Base-by-base conservation (phyloP, 257 asterid genomes). In the Solanum corneliomulleri region DNA sequence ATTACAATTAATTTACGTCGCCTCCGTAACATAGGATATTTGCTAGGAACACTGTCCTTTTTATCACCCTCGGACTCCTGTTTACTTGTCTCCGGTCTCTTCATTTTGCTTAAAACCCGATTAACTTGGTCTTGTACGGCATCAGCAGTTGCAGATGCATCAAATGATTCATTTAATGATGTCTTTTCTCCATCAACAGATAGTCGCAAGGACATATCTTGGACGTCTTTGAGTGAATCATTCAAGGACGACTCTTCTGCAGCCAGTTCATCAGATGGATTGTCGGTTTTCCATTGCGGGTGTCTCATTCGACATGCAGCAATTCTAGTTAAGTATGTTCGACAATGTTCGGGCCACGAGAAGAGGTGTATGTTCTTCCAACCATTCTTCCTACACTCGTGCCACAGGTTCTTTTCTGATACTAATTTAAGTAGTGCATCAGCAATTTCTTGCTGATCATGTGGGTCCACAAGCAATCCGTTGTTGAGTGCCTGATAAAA, bases 271-370 rank as follows among this genome's bases (percentile, higher is more conserved):
- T 94, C 97, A 1, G 93, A 88, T 0, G 98, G 96, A 66, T 94
- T 92, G 92, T 94, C 95, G 3, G 94, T 96, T 89, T 94, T 88
- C 99, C 99, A 96, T 18, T 94, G 98, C 5, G 98, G 99, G 89
- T 96, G 96, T 92, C 98, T 92, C 94, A 95, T 93, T 66, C 98
- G 94, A 89, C 97, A 94, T 3, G 98, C 93, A 4, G 97, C 99
- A 47, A 95, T 88, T 88, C 93, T 89, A 4, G 97, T 91, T 68
- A 95, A 90, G 90, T 96, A 96, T 9, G 97, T 96, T 68, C 96
- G 93, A 88, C 98, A 95, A 86, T 95, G 98, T 90, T 95, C 98
- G 0, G 96, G 96, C 98, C 98, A 95, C 41, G 98, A 95, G 85
- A 92, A 95, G 29, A 93, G 93, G 92, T 94, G 97, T 86, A 95